Evolutionary conservation across 1,284 basidiomycete genomes (phyloP).

Genomic region (Melampsora larici-populina): DNA sequence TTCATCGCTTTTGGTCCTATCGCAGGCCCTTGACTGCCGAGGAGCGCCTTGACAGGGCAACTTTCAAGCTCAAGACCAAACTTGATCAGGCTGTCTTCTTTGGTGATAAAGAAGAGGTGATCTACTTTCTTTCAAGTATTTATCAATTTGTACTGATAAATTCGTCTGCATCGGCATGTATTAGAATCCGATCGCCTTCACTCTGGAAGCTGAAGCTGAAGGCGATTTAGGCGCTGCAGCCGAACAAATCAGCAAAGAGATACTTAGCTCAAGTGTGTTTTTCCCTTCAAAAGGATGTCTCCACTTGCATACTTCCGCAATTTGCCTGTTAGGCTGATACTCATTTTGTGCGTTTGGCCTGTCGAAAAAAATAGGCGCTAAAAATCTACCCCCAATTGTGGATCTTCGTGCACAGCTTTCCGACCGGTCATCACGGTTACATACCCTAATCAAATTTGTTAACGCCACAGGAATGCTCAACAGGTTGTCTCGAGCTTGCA

Average conservation of each 20-base stretch:
- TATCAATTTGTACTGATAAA: constrained; percentile 43
- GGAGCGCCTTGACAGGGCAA: constrained; percentile 45
- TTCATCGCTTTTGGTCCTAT: background rate
- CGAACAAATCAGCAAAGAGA: constrained; percentile 70
- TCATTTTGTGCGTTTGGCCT: background rate
- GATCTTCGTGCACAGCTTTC: constrained; percentile 77
- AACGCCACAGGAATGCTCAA: constrained; percentile 73
- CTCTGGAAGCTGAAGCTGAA: constrained; percentile 71
- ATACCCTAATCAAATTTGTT: constrained; percentile 80
- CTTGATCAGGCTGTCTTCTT: constrained; percentile 85
- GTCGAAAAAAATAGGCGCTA: constrained; percentile 61
- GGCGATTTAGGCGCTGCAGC: constrained; percentile 76
- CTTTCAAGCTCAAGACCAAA: constrained; percentile 67
- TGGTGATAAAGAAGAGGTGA: constrained; percentile 65
- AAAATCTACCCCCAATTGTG: constrained; percentile 69
- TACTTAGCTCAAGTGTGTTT: constrained; percentile 62
- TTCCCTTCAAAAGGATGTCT: background rate
- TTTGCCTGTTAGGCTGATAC: too few relatives aligned
- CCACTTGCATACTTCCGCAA: background rate
- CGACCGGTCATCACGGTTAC: constrained; percentile 70
- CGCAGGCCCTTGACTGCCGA: too few relatives aligned
- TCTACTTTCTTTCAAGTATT: constrained; percentile 42
- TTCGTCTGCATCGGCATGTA: constrained; percentile 6
- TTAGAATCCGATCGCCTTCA: constrained; percentile 78
- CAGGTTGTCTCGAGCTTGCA: constrained; percentile 73